Evolutionary conservation across 441 rosid genomes (phyloP).

Genomic region (Euphorbia schlechtendalii): DNA sequence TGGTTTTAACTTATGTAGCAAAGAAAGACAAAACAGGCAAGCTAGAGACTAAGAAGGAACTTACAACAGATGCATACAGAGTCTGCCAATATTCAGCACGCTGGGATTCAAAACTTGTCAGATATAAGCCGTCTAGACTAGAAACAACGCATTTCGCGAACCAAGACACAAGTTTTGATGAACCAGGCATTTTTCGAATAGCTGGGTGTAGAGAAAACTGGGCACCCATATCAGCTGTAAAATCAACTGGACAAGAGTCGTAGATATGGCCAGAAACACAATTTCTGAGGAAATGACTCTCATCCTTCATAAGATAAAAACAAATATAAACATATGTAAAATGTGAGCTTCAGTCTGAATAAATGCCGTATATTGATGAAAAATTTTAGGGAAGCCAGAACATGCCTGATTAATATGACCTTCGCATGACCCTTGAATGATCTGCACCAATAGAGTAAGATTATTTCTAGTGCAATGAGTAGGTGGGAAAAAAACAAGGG

Average conservation of each 20-base stretch:
- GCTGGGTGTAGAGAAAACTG: no score
- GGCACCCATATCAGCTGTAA: constrained; percentile 68
- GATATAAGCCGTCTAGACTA: constrained; percentile 69
- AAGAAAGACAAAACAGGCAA: constrained; percentile 6
- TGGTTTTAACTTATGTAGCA: no score
- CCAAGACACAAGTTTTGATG: constrained; percentile 70
- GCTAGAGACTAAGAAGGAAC: constrained; percentile 23
- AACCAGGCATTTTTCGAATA: constrained; percentile 57
- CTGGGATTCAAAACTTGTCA: constrained; percentile 79
- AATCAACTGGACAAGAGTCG: constrained; percentile 84
- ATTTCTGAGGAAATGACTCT: constrained; percentile 50
- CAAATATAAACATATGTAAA: no score
- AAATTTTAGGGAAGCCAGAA: no score
- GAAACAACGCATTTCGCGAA: constrained; percentile 67
- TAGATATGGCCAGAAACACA: constrained; percentile 82
- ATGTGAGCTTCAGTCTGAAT: no score
- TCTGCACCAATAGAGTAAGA: no score
- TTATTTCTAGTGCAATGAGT: no score
- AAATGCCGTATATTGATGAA: no score
- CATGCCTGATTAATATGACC: constrained; percentile 57
- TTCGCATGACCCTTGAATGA: constrained; percentile 57
- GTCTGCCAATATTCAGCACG: constrained; percentile 85
- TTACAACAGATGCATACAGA: constrained; percentile 71
- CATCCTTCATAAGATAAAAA: constrained; percentile 42
- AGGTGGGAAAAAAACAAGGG: no score